phyloP scores from a whole-genome alignment of 192 early-diverging fungal species.

The Neocallimastix lanati region DNA sequence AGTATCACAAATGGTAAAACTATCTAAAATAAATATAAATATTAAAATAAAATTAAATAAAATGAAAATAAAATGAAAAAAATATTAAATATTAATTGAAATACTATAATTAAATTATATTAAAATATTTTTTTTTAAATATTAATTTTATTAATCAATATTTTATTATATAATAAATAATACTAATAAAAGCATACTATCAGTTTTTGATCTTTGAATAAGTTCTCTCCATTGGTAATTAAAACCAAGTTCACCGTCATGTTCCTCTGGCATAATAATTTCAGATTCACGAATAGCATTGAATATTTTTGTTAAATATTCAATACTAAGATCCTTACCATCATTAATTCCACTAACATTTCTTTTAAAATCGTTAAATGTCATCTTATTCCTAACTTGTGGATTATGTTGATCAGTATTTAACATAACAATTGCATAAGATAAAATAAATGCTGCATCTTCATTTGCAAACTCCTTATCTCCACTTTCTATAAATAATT shows the following conservation, averaged over 20 bases:
- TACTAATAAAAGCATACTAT: not conserved
- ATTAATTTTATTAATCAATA: no score
- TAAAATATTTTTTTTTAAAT: no score
- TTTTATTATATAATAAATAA: no score
- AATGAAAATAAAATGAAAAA: no score
- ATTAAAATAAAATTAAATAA: no score
- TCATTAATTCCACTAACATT: slow-evolving; percentile 81
- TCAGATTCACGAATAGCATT: slow-evolving; percentile 74
- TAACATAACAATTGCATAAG: slow-evolving; percentile 89
- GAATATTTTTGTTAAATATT: slow-evolving; percentile 65
- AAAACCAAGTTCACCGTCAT: slow-evolving; percentile 83
- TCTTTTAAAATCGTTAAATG: slow-evolving; percentile 66
- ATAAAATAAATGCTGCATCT: slow-evolving; percentile 70
- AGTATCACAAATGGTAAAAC: slow-evolving; percentile 34
- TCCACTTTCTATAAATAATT: slow-evolving; percentile 19
- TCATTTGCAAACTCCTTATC: slow-evolving; percentile 32
- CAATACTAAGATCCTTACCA: slow-evolving; percentile 57
- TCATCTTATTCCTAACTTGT: slow-evolving; percentile 76
- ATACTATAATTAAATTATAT: no score
- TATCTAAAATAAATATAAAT: slow-evolving; percentile 1
- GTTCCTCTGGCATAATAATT: slow-evolving; percentile 93
- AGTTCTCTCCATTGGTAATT: slow-evolving; percentile 84
- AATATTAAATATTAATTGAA: no score
- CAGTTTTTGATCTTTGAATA: slow-evolving; percentile 14
- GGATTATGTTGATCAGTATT: slow-evolving; percentile 98